phyloP scores from a whole-genome alignment of 371 early-diverging fungal genomes.

The Rhizopus delemar region DNA sequence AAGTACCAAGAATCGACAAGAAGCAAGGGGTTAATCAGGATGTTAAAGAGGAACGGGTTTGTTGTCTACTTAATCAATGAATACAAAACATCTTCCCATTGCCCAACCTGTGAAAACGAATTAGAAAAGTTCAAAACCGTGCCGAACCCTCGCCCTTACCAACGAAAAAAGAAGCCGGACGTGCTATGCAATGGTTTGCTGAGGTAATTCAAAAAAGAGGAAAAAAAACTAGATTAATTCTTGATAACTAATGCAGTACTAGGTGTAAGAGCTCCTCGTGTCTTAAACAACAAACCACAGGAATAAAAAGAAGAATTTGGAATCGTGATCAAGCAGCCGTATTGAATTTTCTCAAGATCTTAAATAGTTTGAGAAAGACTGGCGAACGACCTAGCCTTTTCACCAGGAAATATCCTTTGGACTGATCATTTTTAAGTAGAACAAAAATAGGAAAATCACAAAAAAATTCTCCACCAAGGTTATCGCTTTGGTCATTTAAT shows the following conservation, averaged over 20 bases:
- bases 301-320: not conserved
- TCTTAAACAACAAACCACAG: no score
- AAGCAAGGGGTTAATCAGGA: not conserved
- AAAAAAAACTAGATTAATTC: no score
- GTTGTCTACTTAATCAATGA: slow-evolving; percentile 2
- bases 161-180: not conserved
- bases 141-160: slow-evolving; percentile 2
- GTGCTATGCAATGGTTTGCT: slow-evolving; percentile 1
- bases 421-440: not conserved
- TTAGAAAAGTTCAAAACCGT: slow-evolving; percentile 5
- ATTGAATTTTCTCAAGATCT: not conserved
- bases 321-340: not conserved
- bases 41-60: slow-evolving; percentile 6
- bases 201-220: not conserved
- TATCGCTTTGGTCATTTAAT: slow-evolving; percentile 3
- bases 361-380: not conserved
- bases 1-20: slow-evolving; percentile 10
- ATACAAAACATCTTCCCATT: slow-evolving; percentile 4
- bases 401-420: not conserved
- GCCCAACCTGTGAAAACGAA: not conserved
- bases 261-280: no score
- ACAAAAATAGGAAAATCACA: not conserved
- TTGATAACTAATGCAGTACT: no score
- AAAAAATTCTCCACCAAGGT: not conserved
- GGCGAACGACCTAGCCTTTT: not conserved